A percentile compares a stretch with the other conserved stretches of the same genome.
Evolutionary conservation across 257 asterid species (phyloP).

Genomic region (Nyctanthes arbortristis): DNA sequence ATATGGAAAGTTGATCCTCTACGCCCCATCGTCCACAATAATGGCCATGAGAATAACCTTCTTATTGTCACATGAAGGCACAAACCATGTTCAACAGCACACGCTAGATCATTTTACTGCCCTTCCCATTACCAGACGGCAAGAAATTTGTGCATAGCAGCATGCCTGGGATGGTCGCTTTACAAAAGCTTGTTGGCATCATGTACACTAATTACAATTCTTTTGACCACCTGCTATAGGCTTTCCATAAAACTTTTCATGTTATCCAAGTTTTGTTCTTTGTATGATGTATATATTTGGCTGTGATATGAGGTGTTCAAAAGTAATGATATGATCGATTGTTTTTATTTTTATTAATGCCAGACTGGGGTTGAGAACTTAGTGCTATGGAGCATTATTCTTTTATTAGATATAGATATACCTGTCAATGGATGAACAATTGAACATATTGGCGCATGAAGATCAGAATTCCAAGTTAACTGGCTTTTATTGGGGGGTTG

Average conservation of each 20-base stretch:
- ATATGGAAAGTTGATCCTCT: slow-evolving; percentile 81
- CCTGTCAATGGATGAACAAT: no score
- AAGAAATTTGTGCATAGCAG: not conserved
- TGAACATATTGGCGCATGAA: no score
- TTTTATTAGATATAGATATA: no score
- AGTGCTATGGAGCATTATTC: no score
- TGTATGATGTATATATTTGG: no score
- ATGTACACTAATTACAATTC: not conserved
- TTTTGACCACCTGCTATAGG: not conserved
- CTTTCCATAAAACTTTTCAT: no score
- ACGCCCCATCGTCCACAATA: slow-evolving; percentile 56
- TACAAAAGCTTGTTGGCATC: not conserved
- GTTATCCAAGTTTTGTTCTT: no score
- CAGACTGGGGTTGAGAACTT: no score
- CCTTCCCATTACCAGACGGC: not conserved
- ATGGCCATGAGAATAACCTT: slow-evolving; percentile 76
- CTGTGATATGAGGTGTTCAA: not conserved
- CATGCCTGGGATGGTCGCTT: not conserved
- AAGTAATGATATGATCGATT: not conserved
- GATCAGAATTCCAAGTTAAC: no score
- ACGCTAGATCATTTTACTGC: slow-evolving; percentile 14
- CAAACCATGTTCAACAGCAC: slow-evolving; percentile 5
- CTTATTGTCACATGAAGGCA: slow-evolving; percentile 45
- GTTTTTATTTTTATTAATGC: no score
- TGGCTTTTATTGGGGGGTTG: no score